Percentiles rank a stretch among this genome's conserved stretches.
Conservation (phyloP, 1,284 basidiomycete genomes). For the Athelia psychrophila region DNA sequence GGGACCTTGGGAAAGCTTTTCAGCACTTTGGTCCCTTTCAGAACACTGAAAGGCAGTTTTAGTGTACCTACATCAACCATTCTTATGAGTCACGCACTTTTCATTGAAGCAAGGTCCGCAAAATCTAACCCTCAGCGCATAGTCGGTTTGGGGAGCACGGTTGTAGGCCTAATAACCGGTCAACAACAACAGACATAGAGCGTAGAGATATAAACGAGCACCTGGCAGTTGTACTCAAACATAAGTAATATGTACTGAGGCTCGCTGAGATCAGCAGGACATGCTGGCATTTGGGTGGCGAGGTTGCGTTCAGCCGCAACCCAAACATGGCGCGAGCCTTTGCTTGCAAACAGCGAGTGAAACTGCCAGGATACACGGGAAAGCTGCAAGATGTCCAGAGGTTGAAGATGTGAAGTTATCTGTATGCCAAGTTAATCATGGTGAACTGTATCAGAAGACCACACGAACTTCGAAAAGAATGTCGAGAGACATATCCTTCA, state of each 20-base stretch:
- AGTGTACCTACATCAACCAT: too few relatives aligned
- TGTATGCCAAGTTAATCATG: background rate
- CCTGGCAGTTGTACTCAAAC: constrained; percentile 2
- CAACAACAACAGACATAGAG: background rate
- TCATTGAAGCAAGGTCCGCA: background rate
- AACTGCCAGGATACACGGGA: background rate
- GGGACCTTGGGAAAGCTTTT: background rate
- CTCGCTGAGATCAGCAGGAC: background rate
- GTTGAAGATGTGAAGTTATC: background rate
- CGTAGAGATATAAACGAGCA: background rate
- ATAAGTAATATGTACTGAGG: background rate
- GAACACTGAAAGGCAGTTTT: background rate
- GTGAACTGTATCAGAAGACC: background rate
- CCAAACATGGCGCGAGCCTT: background rate
- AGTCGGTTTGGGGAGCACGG: background rate
- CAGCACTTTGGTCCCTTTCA: background rate
- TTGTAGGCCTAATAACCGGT: background rate
- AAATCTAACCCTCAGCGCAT: background rate
- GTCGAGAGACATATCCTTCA: background rate
- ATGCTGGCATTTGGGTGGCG: background rate
- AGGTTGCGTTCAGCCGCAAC: background rate
- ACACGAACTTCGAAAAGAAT: background rate
- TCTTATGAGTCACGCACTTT: too few relatives aligned
- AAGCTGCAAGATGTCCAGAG: constrained; percentile 2
- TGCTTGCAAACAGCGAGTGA: background rate